Conservation (phyloP, 139 green algal genomes). For the Asterochloris erici region DNA sequence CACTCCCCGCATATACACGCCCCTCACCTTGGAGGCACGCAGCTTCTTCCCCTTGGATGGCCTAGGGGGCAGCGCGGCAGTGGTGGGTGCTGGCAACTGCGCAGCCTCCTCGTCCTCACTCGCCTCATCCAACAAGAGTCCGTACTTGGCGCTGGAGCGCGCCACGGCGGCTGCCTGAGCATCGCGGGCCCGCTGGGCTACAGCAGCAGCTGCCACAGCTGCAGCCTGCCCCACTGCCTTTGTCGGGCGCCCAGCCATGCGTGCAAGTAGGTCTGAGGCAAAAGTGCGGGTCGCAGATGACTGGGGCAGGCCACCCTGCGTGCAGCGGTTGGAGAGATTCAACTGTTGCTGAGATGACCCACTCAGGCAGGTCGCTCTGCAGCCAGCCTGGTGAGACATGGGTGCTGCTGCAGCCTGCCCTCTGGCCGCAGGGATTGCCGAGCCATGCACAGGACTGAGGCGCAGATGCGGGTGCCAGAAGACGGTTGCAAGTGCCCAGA, state of each 20-base stretch:
- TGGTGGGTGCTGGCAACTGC: constrained; percentile 17
- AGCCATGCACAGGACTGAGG: not conserved
- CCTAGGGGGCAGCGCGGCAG: constrained; percentile 16
- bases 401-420: not conserved
- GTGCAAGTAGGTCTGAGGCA: constrained; percentile 2
- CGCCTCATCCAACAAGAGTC: constrained; percentile 46
- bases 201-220: not conserved
- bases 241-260: not conserved
- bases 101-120: constrained; percentile 27
- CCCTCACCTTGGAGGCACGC: constrained; percentile 8
- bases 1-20: not conserved
- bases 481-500: no score
- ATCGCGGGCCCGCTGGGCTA: constrained; percentile 34
- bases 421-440: not conserved
- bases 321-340: not conserved
- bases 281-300: not conserved
- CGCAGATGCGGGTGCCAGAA: no score
- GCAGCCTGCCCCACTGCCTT: not conserved
- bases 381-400: not conserved
- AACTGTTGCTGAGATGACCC: not conserved
- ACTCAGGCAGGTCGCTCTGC: not conserved
- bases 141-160: constrained; percentile 34
- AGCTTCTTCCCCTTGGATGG: constrained; percentile 25
- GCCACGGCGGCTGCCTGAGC: constrained; percentile 16
- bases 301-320: not conserved